These are phyloP conservation scores for Pisolithus tinctorius DNA, from an alignment of 768 basidiomycete species.

Conservation along the genomic window DNA sequence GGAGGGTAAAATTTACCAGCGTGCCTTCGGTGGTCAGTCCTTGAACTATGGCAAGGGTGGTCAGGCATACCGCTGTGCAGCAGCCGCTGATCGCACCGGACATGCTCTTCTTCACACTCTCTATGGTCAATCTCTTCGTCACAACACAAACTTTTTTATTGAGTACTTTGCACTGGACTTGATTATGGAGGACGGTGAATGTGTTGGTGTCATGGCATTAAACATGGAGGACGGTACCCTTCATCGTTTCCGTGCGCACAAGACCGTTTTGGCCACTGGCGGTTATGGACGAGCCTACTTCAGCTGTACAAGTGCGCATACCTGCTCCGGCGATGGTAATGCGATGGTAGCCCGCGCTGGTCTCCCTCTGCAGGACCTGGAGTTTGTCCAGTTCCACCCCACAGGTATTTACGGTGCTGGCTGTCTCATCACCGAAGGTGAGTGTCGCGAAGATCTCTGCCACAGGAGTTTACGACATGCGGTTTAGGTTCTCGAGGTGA, in stretches of 20 bases:
- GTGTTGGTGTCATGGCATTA: slow-evolving; percentile 97
- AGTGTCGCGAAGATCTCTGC: slow-evolving; percentile 6
- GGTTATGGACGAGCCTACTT: slow-evolving; percentile 98
- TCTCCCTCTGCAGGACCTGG: slow-evolving; percentile 91
- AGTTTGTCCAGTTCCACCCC: slow-evolving; percentile 99
- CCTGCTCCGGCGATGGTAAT: slow-evolving; percentile 97
- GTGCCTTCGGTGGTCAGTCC: slow-evolving; percentile 98
- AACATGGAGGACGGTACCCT: slow-evolving; percentile 99
- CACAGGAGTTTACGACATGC: background rate
- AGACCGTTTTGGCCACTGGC: slow-evolving; percentile 96
- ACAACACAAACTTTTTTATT: slow-evolving; percentile 99
- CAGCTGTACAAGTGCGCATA: slow-evolving; percentile 97
- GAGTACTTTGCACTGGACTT: slow-evolving; percentile 99
- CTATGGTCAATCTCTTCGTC: slow-evolving; percentile 96
- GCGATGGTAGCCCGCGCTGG: slow-evolving; percentile 98
- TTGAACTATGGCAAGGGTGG: slow-evolving; percentile 96
- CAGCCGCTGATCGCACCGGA: slow-evolving; percentile 97
- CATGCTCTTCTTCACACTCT: slow-evolving; percentile 98
- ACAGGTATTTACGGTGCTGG: slow-evolving; percentile 99
- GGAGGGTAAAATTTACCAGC: slow-evolving; percentile 99
- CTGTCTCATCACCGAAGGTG: slow-evolving; percentile 97
- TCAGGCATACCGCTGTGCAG: slow-evolving; percentile 97
- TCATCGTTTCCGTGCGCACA: slow-evolving; percentile 96
- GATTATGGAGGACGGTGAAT: slow-evolving; percentile 98
- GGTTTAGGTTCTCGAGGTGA: slow-evolving; percentile 90